These are phyloP conservation scores for Yamadazyma dushanensis DNA, from an alignment of 1,139 yeast species.

Conservation along the genomic window DNA sequence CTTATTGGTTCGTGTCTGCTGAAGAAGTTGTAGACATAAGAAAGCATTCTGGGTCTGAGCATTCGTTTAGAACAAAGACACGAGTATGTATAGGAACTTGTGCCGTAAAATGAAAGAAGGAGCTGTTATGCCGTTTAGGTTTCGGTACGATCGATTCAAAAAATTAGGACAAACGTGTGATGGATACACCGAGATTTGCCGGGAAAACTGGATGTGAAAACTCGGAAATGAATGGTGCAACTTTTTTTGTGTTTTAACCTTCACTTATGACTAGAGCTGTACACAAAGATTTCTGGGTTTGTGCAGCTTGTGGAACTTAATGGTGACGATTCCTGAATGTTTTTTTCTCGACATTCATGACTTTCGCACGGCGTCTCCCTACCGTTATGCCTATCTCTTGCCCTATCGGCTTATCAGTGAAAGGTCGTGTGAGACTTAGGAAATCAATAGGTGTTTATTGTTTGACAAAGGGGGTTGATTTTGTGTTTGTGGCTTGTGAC, in stretches of 20 bases:
- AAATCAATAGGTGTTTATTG: no score
- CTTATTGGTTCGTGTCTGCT: conserved; percentile 8
- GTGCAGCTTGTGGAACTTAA: neutral
- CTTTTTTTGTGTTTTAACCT: no score
- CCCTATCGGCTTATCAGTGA: conserved; percentile 3
- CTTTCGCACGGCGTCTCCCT: conserved; percentile 1
- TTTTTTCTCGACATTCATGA: conserved; percentile 2
- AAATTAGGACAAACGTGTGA: neutral
- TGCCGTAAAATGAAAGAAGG: neutral
- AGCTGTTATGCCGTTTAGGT: neutral
- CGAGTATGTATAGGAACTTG: neutral
- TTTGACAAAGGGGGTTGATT: no score
- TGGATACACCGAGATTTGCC: no score
- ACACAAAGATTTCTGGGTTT: neutral
- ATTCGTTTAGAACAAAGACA: no score
- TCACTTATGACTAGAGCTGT: neutral
- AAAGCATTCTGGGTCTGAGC: conserved; percentile 5
- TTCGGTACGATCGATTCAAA: neutral
- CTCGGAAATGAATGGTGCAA: no score
- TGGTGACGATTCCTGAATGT: conserved; percentile 1
- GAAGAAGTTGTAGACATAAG: conserved; percentile 13
- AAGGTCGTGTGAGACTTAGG: conserved; percentile 2
- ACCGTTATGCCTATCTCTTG: conserved; percentile 1
- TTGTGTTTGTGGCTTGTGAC: no score
- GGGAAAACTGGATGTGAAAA: no score